Base-by-base conservation (phyloP, 495 filamentous ascomycete genomes). In the Halenospora varia region DNA sequence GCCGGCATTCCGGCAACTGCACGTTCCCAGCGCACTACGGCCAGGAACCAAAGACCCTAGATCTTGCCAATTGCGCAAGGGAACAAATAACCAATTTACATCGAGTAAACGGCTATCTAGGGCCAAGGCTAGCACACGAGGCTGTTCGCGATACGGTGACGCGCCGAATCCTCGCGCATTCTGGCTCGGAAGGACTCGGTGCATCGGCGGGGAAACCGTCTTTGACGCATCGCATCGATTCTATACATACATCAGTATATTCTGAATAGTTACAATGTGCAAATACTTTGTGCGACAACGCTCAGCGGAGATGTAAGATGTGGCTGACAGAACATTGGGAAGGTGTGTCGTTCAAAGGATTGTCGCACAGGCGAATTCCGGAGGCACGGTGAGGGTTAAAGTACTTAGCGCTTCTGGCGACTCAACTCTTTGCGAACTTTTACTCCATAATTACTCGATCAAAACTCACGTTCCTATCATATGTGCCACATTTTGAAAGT, bases 401-500 rank as follows among this genome's bases (percentile, higher is more conserved):
- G 6, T 17, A 4, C 29, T 35, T 35, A 35, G 29, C 29, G 29
- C 29, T 13, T 13, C 13, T 25, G 10, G 35, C 15, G 22, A 48
- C 44, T 10, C 15, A 41, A 29, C 20, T 13, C 23, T 59, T 48
- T 49, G 45, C 45, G 49, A 40, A 57, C 45, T 15, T 25, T 61
- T 61, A 56, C 52, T 61, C 51, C 51, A 61, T 57, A 35, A 51
- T 62, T 58, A 62, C 55, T 62, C 55, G 60, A 62, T 59, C n/a
- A 35, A 55, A 58, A 58, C 51, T 54, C 40, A 3, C 10, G 6
- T 41, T 26, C 59, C 53, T 56, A 61, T 61, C 48, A 51, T 29
- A 10, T 44, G 9, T 51, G 47, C 45, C 53, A 51, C 45, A 23
- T 29, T 51, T 20, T n/a, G 25, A 42, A 17, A 9, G 42, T 46